Evolutionary conservation across 2,329 filamentous ascomycete genomes (phyloP).

Genomic region (Apiospora arundinis): DNA sequence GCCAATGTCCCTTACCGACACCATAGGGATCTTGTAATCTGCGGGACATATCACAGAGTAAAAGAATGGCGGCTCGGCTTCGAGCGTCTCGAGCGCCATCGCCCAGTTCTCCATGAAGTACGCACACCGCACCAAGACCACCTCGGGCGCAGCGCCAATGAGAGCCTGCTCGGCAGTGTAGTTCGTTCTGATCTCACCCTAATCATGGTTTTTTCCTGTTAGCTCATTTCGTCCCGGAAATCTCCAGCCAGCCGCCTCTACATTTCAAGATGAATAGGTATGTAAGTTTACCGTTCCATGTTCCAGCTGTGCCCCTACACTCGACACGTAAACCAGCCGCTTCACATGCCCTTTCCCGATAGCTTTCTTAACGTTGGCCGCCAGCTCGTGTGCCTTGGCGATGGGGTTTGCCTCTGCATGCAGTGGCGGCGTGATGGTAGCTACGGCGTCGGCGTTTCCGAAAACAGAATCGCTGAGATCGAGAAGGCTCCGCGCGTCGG

Average conservation of each 20-base stretch:
- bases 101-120: constrained; percentile 51
- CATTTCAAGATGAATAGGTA: background rate
- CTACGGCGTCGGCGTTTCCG: background rate
- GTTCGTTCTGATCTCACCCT: constrained; percentile 47
- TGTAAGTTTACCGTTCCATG: background rate
- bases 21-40: constrained; percentile 42
- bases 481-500: background rate
- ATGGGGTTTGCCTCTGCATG: background rate
- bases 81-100: constrained; percentile 35
- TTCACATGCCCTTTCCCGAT: background rate
- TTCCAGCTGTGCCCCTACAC: background rate
- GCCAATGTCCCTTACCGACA: constrained; percentile 23
- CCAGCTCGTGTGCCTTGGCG: background rate
- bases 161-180: constrained; percentile 39
- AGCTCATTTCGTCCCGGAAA: no score
- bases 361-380: background rate
- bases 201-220: background rate
- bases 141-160: constrained; percentile 28
- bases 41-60: constrained; percentile 43
- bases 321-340: background rate
- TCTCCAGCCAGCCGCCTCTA: no score
- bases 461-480: background rate
- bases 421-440: background rate
- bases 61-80: constrained; percentile 38
- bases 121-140: constrained; percentile 41